These are phyloP conservation scores for Diaporthe longicolla DNA, from an alignment of 2,329 filamentous ascomycete genomes.

Conservation along the genomic window DNA sequence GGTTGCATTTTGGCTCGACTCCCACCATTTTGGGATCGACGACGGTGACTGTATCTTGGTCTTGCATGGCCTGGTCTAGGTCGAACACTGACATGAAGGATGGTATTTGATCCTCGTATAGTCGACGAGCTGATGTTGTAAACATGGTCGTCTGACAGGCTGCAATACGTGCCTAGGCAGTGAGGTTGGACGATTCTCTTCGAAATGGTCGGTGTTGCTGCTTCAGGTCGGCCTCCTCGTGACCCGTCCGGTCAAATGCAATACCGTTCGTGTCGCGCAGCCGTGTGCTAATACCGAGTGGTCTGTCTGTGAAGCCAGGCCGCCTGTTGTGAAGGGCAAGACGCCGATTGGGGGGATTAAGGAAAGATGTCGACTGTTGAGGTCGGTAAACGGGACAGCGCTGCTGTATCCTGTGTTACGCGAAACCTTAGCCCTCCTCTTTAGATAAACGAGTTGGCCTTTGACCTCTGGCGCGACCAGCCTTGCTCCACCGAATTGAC, in stretches of 20 bases:
- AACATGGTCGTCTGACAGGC: slow-evolving; percentile 64
- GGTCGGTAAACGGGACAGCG: slow-evolving; percentile 58
- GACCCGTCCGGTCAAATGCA: slow-evolving; percentile 13
- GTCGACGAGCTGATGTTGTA: slow-evolving; percentile 71
- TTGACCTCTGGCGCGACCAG: slow-evolving; percentile 31
- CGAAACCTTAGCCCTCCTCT: slow-evolving; percentile 37
- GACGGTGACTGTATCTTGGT: slow-evolving; percentile 67
- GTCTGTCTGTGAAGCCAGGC: slow-evolving; percentile 18
- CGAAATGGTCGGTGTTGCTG: slow-evolving; percentile 8
- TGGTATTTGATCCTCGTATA: slow-evolving; percentile 80
- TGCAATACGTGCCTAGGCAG: slow-evolving; percentile 33
- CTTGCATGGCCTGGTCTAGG: slow-evolving; percentile 68
- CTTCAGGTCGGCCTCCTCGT: slow-evolving; percentile 24
- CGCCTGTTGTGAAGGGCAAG: slow-evolving; percentile 24
- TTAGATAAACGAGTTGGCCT: slow-evolving; percentile 27
- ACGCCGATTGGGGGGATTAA: slow-evolving; percentile 26
- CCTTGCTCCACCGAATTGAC: slow-evolving; percentile 42
- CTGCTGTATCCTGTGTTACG: slow-evolving; percentile 65
- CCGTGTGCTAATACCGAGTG: slow-evolving; percentile 10
- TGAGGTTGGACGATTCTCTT: slow-evolving; percentile 19
- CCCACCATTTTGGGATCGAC: slow-evolving; percentile 68
- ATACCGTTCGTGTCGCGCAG: slow-evolving; percentile 31
- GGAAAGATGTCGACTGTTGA: slow-evolving; percentile 10
- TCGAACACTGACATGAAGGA: slow-evolving; percentile 84
- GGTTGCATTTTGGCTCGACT: slow-evolving; percentile 57